Conservation (phyloP, 768 basidiomycete genomes). For the Leucocoprinus leucothites region DNA sequence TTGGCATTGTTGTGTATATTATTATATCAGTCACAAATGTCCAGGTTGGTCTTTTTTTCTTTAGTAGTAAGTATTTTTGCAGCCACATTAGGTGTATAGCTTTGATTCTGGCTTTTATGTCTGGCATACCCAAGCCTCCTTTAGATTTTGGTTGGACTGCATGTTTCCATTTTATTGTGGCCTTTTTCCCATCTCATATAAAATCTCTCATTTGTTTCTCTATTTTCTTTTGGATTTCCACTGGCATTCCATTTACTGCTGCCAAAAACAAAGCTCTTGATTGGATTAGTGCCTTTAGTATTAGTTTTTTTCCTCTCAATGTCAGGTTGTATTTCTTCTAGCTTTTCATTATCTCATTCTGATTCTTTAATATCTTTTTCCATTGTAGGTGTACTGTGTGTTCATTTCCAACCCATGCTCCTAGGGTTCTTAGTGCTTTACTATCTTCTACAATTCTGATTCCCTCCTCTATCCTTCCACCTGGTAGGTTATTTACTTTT, state of each 20-base stretch:
- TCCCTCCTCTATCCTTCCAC: conserved; percentile 10
- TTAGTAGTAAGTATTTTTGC: conserved; percentile 18
- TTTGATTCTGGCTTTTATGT: conserved; percentile 21
- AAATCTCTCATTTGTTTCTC: conserved; percentile 18
- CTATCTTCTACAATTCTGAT: conserved; percentile 30
- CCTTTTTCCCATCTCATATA: conserved; percentile 17
- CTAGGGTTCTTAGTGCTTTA: conserved; percentile 28
- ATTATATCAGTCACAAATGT: conserved; percentile 7
- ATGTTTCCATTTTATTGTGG: conserved; percentile 13
- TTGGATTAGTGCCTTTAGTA: conserved; percentile 16
- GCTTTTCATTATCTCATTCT: conserved; percentile 15
- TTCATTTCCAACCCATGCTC: conserved; percentile 30
- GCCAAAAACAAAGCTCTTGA: conserved; percentile 21
- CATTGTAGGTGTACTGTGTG: conserved; percentile 18
- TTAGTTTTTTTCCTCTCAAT: conserved; percentile 14
- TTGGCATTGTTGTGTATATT: neutral
- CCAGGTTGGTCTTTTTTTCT: conserved; percentile 16
- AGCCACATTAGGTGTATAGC: conserved; percentile 21
- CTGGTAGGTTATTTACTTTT: conserved; percentile 5
- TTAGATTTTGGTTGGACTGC: conserved; percentile 8
- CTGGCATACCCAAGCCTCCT: conserved; percentile 19
- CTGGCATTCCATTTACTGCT: conserved; percentile 22
- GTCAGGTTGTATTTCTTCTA: conserved; percentile 26
- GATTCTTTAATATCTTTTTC: conserved; percentile 24
- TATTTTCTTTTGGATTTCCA: conserved; percentile 16